phyloP scores from a whole-genome alignment of 192 early-diverging fungal genomes.

The Obelidium mucronatum region DNA sequence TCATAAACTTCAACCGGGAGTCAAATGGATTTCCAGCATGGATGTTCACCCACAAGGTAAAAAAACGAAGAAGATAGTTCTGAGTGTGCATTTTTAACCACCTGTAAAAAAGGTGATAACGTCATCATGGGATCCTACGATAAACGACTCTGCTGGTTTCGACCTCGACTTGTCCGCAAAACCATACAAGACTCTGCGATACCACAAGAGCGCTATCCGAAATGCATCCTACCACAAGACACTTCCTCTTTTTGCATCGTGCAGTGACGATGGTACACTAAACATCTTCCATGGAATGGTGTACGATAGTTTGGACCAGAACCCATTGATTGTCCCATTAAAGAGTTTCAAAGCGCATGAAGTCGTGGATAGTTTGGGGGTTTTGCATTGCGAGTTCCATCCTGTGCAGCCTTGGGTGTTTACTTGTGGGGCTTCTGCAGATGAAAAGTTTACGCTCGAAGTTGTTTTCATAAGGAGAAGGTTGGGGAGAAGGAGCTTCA shows the following conservation, averaged over 20 bases:
- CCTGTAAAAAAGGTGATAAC: slow-evolving; percentile 80
- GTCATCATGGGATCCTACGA: slow-evolving; percentile 96
- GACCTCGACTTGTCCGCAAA: slow-evolving; percentile 92
- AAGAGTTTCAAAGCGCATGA: slow-evolving; percentile 89
- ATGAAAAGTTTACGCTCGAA: slow-evolving; percentile 10
- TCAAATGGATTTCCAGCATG: slow-evolving; percentile 95
- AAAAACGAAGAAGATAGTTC: too few relatives aligned
- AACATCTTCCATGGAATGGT: slow-evolving; percentile 99
- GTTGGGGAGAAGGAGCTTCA: too few relatives aligned
- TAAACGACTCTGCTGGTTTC: slow-evolving; percentile 95
- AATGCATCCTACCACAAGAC: slow-evolving; percentile 85
- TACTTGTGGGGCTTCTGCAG: slow-evolving; percentile 68
- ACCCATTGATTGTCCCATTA: slow-evolving; percentile 98
- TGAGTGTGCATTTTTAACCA: too few relatives aligned
- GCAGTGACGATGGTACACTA: slow-evolving; percentile 90
- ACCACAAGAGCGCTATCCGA: slow-evolving; percentile 89
- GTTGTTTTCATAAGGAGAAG: slow-evolving; percentile 23
- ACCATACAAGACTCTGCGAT: slow-evolving; percentile 92
- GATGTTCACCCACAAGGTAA: slow-evolving; percentile 90
- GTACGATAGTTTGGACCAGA: slow-evolving; percentile 93
- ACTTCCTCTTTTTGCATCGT: slow-evolving; percentile 93
- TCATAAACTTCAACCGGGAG: slow-evolving; percentile 84
- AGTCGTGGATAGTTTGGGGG: slow-evolving; percentile 74
- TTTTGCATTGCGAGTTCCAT: slow-evolving; percentile 87
- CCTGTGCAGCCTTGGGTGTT: slow-evolving; percentile 98